A percentile compares a stretch with the other conserved stretches of the same genome.
Conservation (phyloP, 148 eudicot genomes). For the Arctostaphylos glauca region DNA sequence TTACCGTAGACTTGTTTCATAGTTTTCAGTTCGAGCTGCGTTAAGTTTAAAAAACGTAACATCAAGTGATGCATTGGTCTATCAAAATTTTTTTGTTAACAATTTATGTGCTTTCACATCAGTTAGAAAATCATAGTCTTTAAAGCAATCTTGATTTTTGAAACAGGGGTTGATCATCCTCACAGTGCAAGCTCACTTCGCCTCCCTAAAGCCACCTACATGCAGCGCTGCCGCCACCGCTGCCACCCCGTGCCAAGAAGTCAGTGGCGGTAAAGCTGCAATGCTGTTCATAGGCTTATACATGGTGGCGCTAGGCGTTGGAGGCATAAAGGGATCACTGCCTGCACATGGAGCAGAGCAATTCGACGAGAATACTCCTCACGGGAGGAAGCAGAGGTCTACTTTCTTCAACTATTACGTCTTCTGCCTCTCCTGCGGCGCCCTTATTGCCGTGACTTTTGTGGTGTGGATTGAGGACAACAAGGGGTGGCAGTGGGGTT, state of each 20-base stretch:
- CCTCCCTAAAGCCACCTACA: slow-evolving; percentile 62
- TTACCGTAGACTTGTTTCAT: no score
- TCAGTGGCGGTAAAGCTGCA: slow-evolving; percentile 49
- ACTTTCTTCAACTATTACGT: slow-evolving; percentile 95
- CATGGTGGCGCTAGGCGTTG: slow-evolving; percentile 70
- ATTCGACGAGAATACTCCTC: slow-evolving; percentile 60
- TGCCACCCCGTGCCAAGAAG: slow-evolving; percentile 39
- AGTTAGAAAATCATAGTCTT: neutral
- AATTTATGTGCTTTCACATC: no score
- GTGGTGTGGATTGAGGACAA: slow-evolving; percentile 97
- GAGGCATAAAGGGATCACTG: slow-evolving; percentile 88
- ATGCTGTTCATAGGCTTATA: slow-evolving; percentile 81
- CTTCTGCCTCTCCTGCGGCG: slow-evolving; percentile 74
- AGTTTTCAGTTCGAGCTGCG: no score
- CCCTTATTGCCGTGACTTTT: slow-evolving; percentile 78
- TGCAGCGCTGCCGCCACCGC: slow-evolving; percentile 31
- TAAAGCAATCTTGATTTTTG: neutral
- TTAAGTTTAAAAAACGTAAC: no score
- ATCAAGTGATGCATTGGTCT: no score
- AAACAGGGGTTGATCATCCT: slow-evolving; percentile 71
- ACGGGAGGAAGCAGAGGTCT: slow-evolving; percentile 75
- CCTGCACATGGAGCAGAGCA: slow-evolving; percentile 94
- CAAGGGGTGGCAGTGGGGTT: slow-evolving; percentile 97
- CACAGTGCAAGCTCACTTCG: slow-evolving; percentile 67
- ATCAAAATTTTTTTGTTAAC: no score